A percentile compares a stretch with the other conserved stretches of the same genome.
Evolutionary conservation across 2,329 filamentous ascomycete genomes (phyloP).

Genomic region (Chlorencoelia australis): DNA sequence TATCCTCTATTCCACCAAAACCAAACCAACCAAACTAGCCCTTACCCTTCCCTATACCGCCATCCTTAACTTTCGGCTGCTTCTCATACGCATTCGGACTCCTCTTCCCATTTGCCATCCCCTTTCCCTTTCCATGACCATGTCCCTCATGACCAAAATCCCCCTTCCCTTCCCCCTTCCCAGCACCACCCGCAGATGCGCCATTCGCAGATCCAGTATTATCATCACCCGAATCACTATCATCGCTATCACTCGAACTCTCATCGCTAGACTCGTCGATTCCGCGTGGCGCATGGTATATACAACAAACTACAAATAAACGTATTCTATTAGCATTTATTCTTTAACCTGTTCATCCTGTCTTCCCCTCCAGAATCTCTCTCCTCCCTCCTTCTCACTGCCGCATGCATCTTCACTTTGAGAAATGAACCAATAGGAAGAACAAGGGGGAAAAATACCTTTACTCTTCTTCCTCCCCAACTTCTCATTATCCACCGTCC

Average conservation of each 20-base stretch:
- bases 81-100: constrained; percentile 80
- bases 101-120: constrained; percentile 31
- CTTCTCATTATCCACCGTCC: constrained; percentile 91
- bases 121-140: constrained; percentile 23
- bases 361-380: not conserved
- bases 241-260: constrained; percentile 46
- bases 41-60: constrained; percentile 4
- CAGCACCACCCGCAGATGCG: constrained; percentile 18
- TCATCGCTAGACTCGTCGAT: constrained; percentile 75
- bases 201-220: constrained; percentile 37
- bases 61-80: constrained; percentile 47
- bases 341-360: not conserved
- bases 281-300: constrained; percentile 79
- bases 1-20: too few species aligned
- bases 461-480: constrained; percentile 91
- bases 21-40: too few species aligned
- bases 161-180: constrained; percentile 17
- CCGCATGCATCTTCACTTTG: not conserved
- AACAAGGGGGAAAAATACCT: constrained; percentile 40
- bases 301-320: constrained; percentile 76
- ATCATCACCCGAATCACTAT: constrained; percentile 30
- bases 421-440: not conserved
- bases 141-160: constrained; percentile 31
- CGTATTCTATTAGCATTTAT: not conserved
- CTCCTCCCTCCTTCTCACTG: not conserved